Evolutionary conservation across 495 filamentous ascomycete genomes (phyloP), one percentile per base, ranked within the genome.

Genomic region (Daldinia concentrica): DNA sequence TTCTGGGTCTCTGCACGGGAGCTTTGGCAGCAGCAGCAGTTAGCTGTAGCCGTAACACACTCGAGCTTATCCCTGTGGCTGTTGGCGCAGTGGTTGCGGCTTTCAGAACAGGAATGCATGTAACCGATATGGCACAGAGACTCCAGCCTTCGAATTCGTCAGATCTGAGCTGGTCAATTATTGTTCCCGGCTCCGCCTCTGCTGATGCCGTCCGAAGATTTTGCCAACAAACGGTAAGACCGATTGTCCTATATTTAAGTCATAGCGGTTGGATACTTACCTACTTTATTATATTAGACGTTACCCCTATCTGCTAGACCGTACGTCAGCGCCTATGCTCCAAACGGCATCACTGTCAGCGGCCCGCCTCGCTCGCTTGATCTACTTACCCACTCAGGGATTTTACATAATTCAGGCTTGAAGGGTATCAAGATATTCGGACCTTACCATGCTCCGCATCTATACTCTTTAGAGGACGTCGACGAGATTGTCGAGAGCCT

Each of bases 41-140:
- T 0, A 85, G 87, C 39, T 89, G 82, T 24, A 84, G 88, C 0
- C 83, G 77, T 12, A 88, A 84, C 9, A 71, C 90, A 17, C 81
- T 85, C 19, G 88, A 90, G 37, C 78, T 93, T 1, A 76, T 92
- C 15, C 79, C 84, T 3, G 75, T 87, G 12, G 90, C 86, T n/a
- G 86, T 90, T 24, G 84, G 91, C 69, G 83, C 84, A 1, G 88
- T 92, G 4, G 78, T 86, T 51, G 78, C 92, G 54, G 85, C 91
- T 29, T 89, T 93, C 64, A 80, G 89, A 50, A 76, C 86, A 9
- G 91, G 90, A 15, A 74, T 86, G 2, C 84, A 80, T 30, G 66
- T 69, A 9, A 58, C 60, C 12, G 41, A 63, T 29, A 50, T 63
- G 26, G 37, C 51, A 52, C 32, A 45, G 32, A 51, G 66, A 4